phyloP scores from a whole-genome alignment of 2,329 filamentous ascomycete species.

The Diaporthe batatas region DNA sequence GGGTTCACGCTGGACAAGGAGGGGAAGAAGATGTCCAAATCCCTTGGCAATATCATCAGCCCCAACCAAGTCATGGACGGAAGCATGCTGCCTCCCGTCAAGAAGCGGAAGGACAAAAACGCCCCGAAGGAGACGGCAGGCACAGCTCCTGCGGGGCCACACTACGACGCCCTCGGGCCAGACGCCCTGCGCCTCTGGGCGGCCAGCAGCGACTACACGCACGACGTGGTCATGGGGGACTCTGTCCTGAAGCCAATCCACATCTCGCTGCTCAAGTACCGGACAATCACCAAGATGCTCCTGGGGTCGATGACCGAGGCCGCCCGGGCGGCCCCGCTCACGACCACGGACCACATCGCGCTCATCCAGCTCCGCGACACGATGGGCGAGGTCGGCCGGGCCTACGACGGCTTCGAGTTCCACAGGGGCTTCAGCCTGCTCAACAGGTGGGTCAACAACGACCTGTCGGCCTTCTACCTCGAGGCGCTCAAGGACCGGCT shows the following conservation, averaged over 20 bases:
- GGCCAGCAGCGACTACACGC: constrained; percentile 91
- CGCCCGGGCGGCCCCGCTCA: constrained; percentile 64
- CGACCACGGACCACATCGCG: constrained; percentile 79
- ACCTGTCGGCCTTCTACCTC: constrained; percentile 94
- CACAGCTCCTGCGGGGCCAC: constrained; percentile 41
- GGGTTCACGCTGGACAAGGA: constrained; percentile 91
- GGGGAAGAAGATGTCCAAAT: constrained; percentile 99
- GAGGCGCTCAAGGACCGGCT: constrained; percentile 92
- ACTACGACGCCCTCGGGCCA: constrained; percentile 80
- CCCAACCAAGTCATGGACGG: constrained; percentile 90
- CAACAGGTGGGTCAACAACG: constrained; percentile 84
- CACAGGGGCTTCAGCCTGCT: constrained; percentile 80
- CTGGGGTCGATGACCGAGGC: constrained; percentile 78
- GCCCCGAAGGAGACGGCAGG: constrained; percentile 55
- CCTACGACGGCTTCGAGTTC: constrained; percentile 83
- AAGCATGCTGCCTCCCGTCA: constrained; percentile 78
- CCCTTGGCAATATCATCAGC: constrained; percentile 87
- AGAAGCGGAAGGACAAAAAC: constrained; percentile 69
- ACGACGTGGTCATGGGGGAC: constrained; percentile 85
- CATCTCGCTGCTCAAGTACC: constrained; percentile 84
- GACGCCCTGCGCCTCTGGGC: constrained; percentile 93
- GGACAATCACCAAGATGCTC: constrained; percentile 91
- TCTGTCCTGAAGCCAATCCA: constrained; percentile 83
- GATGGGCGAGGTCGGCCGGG: constrained; percentile 72
- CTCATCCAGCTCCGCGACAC: constrained; percentile 79